Base-by-base conservation (phyloP, 352 stramenopile genomes). In the Pythium sukuiense region DNA sequence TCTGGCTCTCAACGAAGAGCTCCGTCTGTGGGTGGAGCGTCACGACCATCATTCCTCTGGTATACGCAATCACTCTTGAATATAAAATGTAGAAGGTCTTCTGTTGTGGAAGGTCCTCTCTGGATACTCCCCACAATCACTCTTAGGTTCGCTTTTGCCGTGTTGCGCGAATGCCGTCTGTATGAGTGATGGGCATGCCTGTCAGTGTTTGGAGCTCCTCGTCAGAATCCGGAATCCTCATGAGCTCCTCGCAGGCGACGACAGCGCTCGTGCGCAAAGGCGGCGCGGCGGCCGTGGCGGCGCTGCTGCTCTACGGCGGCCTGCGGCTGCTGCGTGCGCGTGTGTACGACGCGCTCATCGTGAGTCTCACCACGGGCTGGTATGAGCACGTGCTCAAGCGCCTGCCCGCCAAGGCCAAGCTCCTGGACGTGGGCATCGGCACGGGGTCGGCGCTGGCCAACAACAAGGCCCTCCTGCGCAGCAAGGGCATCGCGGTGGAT, bases 391-490 rank as follows among this genome's bases (percentile, higher is more conserved):
- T 98, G 45, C 73, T 97, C 27, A 55, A 73, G 41, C 78, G 76
- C 6, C 60, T 97, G 39, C 60, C 77, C 9, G 57, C 74, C 12
- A 69, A 76, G 35, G 85, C 80, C 63, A 79, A 75, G 26, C 35
- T 97, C 29, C 70, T 98, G 55, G 92, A 98, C 70, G 87, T 98
- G 35, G 91, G 92, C 53, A 91, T 98, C 53, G 92, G 90, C 61
- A 98, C 89, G 18, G 90, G 86, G 9, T 50, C 84, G 39, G 85
- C 87, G 56, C 72, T 95, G 18, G 60, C 74, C 54, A 82, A 85
- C 62, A 93, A 96, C 66, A 67, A 65, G 29, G 61, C 83, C 50
- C 56, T 95, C 35, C 59, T 98, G 2, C 65, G 71, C 50, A 26
- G 46, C 52, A 97, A 97, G 71, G 33, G 80, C 14, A 77, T 98